Evolutionary conservation across 129 eudicot species (phyloP), one percentile per base, ranked within the genome.

Genomic region (Heracleum sosnowskyi): DNA sequence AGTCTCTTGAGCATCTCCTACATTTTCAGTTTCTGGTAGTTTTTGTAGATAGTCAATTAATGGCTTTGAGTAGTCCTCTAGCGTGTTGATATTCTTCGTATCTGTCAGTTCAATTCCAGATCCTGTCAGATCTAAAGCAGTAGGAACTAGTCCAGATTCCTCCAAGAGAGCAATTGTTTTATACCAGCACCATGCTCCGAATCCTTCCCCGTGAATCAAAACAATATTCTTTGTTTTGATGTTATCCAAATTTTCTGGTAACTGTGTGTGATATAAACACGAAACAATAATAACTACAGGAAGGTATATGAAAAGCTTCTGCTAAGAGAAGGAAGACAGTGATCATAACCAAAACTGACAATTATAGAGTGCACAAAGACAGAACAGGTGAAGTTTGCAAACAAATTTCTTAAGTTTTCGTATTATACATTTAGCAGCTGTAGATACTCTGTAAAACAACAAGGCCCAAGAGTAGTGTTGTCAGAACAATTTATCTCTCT

Each of bases 161-260:
- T 96, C 97, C 77, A 96, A 85, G 24, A 87, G 81, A 55, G 97
- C 90, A 82, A 96, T 90, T 74, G 83, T 96, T 85, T 96, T 96
- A 83, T 96, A 96, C 99, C 99, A 96, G 79, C 99, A 92, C 99
- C 99, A 96, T 81, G 99, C 99, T 78, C 99, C 99, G 74, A 96
- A 92, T 37, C 99, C 99, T 87, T 92, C 99, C 66, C 99, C 99
- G 40, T 96, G 99, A 60, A 96, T 85, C 85, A 96, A 79, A 79
- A 96, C 89, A 69, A 96, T 33, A 75, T 87, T 90, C 85, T 89
- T 92, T 69, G 91, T 88, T 82, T 87, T 89, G 69, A 96, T 74
- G 73, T 88, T 92, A 36, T 96, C 99, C 88, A 92, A 83, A 63
- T 81, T 63, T 42, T 96, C 99, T 15, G 90, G 89, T 75, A 82